Evolutionary conservation across 2,329 filamentous ascomycete genomes (phyloP).

Genomic region (Diaporthe eres): DNA sequence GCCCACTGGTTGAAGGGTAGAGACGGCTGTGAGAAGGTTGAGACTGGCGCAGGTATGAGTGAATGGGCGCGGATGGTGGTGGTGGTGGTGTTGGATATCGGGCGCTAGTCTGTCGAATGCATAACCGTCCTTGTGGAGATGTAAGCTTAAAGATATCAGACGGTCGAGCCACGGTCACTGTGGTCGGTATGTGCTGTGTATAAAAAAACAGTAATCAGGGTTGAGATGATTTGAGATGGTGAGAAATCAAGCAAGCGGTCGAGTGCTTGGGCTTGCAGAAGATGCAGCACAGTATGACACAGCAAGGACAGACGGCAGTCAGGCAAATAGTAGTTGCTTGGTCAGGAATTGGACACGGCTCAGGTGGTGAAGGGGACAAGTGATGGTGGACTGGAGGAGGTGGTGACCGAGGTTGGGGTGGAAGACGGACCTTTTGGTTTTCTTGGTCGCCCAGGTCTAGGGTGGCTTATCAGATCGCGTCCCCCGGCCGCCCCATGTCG

Average conservation of each 20-base stretch:
- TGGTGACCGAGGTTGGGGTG: conserved; percentile 29
- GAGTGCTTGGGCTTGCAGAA: background rate
- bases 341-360: conserved; percentile 12
- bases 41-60: conserved; percentile 36
- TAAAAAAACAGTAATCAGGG: background rate
- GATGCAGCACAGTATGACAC: conserved; percentile 13
- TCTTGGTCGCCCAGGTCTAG: conserved; percentile 7
- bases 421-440: conserved; percentile 4
- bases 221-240: conserved; percentile 28
- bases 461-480: conserved; percentile 32
- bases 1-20: background rate
- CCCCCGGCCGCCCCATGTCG: conserved; percentile 2
- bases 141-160: conserved; percentile 24
- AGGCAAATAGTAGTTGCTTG: conserved; percentile 17
- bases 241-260: background rate
- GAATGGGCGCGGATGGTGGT: background rate
- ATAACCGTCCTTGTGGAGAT: conserved; percentile 23
- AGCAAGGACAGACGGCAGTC: background rate
- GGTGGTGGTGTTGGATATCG: background rate
- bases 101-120: conserved; percentile 30
- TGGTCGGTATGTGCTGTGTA: background rate
- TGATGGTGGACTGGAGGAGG: background rate
- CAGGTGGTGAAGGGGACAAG: background rate
- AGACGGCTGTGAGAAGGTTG: conserved; percentile 21
- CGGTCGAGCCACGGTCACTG: conserved; percentile 37